These are phyloP conservation scores for Neonectria ditissima DNA, from an alignment of 2,329 filamentous ascomycete species.

Conservation along the genomic window DNA sequence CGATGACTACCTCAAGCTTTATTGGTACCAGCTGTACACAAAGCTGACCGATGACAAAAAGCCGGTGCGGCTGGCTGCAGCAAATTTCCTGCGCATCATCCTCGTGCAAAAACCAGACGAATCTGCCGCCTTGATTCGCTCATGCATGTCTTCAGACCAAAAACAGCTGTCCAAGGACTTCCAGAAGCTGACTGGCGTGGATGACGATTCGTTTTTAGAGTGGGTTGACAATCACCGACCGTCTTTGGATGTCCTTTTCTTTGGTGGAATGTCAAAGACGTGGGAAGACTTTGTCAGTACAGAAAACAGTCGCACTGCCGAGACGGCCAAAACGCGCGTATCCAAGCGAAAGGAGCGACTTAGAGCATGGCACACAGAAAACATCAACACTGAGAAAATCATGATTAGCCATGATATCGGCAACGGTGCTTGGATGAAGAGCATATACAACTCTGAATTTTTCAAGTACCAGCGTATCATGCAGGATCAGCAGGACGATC, in stretches of 20 bases:
- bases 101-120: conserved; percentile 93
- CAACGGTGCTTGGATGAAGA: conserved; percentile 92
- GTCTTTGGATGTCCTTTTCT: conserved; percentile 85
- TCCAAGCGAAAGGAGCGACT: conserved; percentile 84
- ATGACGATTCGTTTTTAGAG: conserved; percentile 86
- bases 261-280: conserved; percentile 80
- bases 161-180: conserved; percentile 80
- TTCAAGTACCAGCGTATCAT: conserved; percentile 89
- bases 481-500: conserved; percentile 94
- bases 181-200: conserved; percentile 84
- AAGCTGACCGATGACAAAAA: conserved; percentile 81
- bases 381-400: conserved; percentile 75
- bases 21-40: conserved; percentile 93
- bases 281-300: conserved; percentile 90
- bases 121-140: conserved; percentile 77
- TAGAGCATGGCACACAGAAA: conserved; percentile 81
- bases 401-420: conserved; percentile 87
- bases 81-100: conserved; percentile 89
- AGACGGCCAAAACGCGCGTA: conserved; percentile 77
- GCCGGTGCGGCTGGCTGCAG: conserved; percentile 78
- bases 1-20: conserved; percentile 82
- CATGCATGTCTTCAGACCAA: conserved; percentile 78
- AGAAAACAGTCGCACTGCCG: conserved; percentile 85
- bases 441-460: conserved; percentile 92
- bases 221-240: conserved; percentile 89